Evolutionary conservation across 2,329 filamentous ascomycete species (phyloP).

Genomic region (Plenodomus lindquistii): DNA sequence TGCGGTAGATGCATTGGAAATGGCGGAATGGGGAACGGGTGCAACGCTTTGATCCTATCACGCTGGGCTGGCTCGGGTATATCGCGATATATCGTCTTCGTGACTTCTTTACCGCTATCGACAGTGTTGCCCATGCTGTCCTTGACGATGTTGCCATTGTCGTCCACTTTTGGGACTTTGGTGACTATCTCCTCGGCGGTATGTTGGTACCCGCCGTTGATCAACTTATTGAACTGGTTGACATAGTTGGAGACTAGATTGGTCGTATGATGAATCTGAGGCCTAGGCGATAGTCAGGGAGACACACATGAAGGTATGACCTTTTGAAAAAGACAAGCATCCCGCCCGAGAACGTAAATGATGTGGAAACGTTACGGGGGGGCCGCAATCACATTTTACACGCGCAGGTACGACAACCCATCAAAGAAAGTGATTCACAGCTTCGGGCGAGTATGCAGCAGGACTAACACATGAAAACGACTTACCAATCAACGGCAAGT

Average conservation of each 20-base stretch:
- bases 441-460: neutral
- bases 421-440: neutral
- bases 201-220: constrained; percentile 27
- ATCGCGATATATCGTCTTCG: constrained; percentile 10
- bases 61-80: constrained; percentile 10
- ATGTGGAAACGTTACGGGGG: too few species aligned
- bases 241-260: constrained; percentile 19
- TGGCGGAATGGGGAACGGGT: constrained; percentile 30
- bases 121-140: constrained; percentile 8
- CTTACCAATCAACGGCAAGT: constrained; percentile 27
- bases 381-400: too few species aligned
- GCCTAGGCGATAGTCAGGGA: constrained; percentile 9
- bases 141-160: constrained; percentile 14
- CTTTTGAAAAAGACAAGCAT: neutral
- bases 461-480: constrained; percentile 43
- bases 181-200: constrained; percentile 6
- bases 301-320: neutral
- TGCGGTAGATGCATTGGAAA: constrained; percentile 19
- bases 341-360: neutral
- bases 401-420: neutral
- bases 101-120: constrained; percentile 9
- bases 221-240: constrained; percentile 20
- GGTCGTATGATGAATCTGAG: constrained; percentile 25
- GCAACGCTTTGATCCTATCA: constrained; percentile 19
- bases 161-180: constrained; percentile 12